Evolutionary conservation across 169 alveolate species (phyloP), one percentile per base, ranked within the genome.

Genomic region (Sarcocystis neurona): DNA sequence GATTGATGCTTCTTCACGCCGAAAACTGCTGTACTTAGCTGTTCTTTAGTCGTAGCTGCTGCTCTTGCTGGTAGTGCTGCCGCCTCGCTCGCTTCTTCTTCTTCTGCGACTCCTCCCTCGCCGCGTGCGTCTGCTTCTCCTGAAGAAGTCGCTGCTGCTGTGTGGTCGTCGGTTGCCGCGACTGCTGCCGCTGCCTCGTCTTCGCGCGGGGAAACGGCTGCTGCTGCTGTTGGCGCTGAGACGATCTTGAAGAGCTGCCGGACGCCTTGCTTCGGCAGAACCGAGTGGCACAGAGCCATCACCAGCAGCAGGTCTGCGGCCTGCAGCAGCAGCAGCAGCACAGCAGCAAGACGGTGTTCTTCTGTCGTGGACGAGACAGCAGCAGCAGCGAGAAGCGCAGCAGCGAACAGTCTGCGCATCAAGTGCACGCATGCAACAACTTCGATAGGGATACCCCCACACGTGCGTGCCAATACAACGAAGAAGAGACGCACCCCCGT

Each of bases 231-330:
- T 27, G 6, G 56, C 34, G 47, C 56, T 46, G 4, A 79, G 34
- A n/a, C 56, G 87, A 48, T 79, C 87, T 27, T 72, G 87, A 48
- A 79, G 75, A 20, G 68, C 48, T 34, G 68, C 85, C 43, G 89
- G 46, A 15, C 58, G 79, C 43, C 89, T 43, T 50, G 79, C 43
- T 89, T 89, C 60, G 87, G 87, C 37, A 89, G 87, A 20, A 89
- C 92, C 46, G 92, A 89, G 63, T 89, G 92, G 78, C 92, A 89
- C 47, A 89, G 78, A 2, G 90, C 66, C 79, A 89, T 72, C 58
- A 84, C 85, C 82, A 89, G 56, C 74, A 89, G 86, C 37, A 79
- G 34, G 84, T 89, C 92, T 6, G 80, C 87, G 50, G 87, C 89
- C 87, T 86, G 37, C 20, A 8, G 41, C 23, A 1, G n/a, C 27